phyloP scores from a whole-genome alignment of 2,329 filamentous ascomycete genomes.

The Epichloe amarillans region DNA sequence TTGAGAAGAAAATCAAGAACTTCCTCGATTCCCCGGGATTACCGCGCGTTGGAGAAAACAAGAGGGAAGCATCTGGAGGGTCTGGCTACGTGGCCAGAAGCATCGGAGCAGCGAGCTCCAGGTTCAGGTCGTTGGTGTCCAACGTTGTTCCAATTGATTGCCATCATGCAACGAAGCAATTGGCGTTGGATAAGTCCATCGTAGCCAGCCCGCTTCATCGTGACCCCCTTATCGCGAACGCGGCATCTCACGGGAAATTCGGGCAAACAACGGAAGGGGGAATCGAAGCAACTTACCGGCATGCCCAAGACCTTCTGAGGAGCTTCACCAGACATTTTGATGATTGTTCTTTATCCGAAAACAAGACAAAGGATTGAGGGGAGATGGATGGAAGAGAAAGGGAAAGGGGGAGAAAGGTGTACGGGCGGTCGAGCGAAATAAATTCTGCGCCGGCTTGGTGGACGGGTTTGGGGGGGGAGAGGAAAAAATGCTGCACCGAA shows the following conservation, averaged over 20 bases:
- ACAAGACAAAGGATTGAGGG: slow-evolving; percentile 45
- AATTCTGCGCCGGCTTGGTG: slow-evolving; percentile 31
- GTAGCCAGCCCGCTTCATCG: background rate
- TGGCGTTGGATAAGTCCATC: slow-evolving; percentile 2
- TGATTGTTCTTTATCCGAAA: slow-evolving; percentile 26
- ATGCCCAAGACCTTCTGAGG: slow-evolving; percentile 51
- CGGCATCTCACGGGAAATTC: slow-evolving; percentile 15
- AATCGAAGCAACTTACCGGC: slow-evolving; percentile 39
- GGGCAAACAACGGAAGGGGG: background rate
- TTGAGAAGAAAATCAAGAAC: background rate
- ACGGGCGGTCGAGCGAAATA: slow-evolving; percentile 27
- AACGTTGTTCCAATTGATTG: background rate
- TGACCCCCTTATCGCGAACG: slow-evolving; percentile 13
- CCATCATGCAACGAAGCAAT: slow-evolving; percentile 10
- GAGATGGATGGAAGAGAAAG: slow-evolving; percentile 38
- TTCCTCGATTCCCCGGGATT: slow-evolving; percentile 4
- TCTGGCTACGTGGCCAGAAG: background rate
- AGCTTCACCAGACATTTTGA: slow-evolving; percentile 42
- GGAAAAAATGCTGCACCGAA: slow-evolving; percentile 40
- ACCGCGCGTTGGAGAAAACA: background rate
- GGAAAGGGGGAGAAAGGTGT: slow-evolving; percentile 30
- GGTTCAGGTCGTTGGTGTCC: background rate
- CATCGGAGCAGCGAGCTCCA: background rate
- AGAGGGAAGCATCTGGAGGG: background rate
- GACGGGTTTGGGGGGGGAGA: slow-evolving; percentile 30